Evolutionary conservation across 1,284 basidiomycete species (phyloP).

Genomic region (Pascua guehoae): DNA sequence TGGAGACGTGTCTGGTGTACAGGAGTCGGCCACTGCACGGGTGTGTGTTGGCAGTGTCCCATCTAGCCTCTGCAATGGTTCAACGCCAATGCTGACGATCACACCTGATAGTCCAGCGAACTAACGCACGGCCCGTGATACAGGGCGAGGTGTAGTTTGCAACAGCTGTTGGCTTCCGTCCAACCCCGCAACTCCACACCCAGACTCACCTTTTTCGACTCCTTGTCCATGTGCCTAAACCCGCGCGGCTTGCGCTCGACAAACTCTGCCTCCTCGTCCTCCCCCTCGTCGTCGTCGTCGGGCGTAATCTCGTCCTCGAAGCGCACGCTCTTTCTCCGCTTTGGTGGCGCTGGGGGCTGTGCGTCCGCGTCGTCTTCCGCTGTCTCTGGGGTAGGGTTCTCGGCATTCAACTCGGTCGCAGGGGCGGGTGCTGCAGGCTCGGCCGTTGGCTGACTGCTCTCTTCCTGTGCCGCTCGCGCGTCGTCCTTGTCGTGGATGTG

Average conservation of each 20-base stretch:
- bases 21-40: no score
- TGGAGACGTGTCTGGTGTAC: no score
- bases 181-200: background rate
- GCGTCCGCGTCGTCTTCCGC: background rate
- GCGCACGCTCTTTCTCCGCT: slow-evolving; percentile 14
- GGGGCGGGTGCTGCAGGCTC: background rate
- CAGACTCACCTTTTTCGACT: slow-evolving; percentile 74
- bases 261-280: slow-evolving; percentile 48
- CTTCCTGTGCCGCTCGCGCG: slow-evolving; percentile 1
- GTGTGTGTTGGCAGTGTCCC: background rate
- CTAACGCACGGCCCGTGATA: no score
- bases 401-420: no score
- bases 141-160: no score
- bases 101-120: no score
- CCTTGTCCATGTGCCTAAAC: slow-evolving; percentile 83
- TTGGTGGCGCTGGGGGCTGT: background rate
- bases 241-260: slow-evolving; percentile 65
- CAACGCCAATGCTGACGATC: no score
- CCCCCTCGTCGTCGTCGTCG: slow-evolving; percentile 44
- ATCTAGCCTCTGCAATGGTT: no score
- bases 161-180: background rate
- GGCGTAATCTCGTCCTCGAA: slow-evolving; percentile 20
- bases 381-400: background rate
- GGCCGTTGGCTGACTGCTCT: slow-evolving; percentile 12
- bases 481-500: slow-evolving; percentile 47